Conservation (phyloP, 768 basidiomycete species). For the Lentinus brumalis region DNA sequence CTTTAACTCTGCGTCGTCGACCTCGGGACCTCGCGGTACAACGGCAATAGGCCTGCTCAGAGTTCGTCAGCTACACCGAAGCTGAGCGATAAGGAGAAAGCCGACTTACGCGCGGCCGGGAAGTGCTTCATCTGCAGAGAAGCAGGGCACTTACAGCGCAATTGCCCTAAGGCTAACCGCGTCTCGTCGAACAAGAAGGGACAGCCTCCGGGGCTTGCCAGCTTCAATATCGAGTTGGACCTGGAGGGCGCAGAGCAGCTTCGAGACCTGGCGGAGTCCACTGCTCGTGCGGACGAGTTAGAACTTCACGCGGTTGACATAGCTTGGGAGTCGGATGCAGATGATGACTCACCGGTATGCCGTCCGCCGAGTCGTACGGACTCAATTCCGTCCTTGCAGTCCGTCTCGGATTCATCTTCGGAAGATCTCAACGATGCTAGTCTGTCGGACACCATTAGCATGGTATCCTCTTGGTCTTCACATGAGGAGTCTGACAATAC, state of each 20-base stretch:
- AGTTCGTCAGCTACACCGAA: not conserved
- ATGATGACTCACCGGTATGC: too few relatives aligned
- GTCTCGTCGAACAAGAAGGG: constrained; percentile 1
- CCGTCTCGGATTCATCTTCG: too few relatives aligned
- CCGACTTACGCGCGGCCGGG: not conserved
- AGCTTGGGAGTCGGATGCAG: not conserved
- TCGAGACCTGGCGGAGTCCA: not conserved
- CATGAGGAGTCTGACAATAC: too few relatives aligned
- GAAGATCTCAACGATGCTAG: too few relatives aligned
- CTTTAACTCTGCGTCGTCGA: too few relatives aligned
- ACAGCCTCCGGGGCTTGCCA: constrained; percentile 7
- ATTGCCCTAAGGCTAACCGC: constrained; percentile 6
- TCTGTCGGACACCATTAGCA: too few relatives aligned
- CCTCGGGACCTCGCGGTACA: constrained; percentile 24
- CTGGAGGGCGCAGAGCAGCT: not conserved
- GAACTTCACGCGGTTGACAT: not conserved
- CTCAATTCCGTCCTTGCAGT: too few relatives aligned
- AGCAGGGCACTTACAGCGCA: constrained; percentile 9
- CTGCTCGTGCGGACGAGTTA: not conserved
- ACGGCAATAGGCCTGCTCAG: too few relatives aligned
- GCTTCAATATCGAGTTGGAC: not conserved
- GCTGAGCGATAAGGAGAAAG: constrained; percentile 1
- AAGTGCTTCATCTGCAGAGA: constrained; percentile 18
- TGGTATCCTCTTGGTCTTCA: too few relatives aligned
- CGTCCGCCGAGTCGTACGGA: not conserved